Base-by-base conservation (phyloP, 2,329 filamentous ascomycete genomes). In the Sarocladium oryzae region DNA sequence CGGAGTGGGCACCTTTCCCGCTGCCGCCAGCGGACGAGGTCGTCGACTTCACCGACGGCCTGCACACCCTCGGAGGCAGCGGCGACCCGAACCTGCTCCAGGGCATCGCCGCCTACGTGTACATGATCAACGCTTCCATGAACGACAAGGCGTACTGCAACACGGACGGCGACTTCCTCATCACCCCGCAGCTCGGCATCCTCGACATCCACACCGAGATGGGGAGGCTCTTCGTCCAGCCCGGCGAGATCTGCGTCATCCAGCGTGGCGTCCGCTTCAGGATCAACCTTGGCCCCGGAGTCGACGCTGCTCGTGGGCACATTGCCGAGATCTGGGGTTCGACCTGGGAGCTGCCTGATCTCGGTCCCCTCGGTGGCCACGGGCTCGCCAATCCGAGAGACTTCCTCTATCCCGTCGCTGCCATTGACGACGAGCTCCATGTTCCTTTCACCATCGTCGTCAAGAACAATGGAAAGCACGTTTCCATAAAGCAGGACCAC, bases 31-130 rank as follows among this genome's bases (percentile, higher is more conserved):
- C 26, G 24, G 16, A 7, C n/a, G 26, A 15, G 6, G 6, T 11
- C 7, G 38, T 74, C 73, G 49, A 66, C 36, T 41, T 51, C n/a
- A 35, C 74, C 53, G 65, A 66, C 8, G 64, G 66, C 4, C 65
- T 86, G 45, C 78, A 84, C 50, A 69, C 86, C 24, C 73, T 88
- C 15, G 84, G 82, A 2, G 85, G 84, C 6, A 80, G 84, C 0
- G 85, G 85, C n/a, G 82, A 88, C 57, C 82, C 84, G 0, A 82
- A 81, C 1, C 77, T 84, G 67, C 88, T 88, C 63, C 70, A 74
- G 3, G 85, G 86, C 0, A 57, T 89, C 18, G 85, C 82, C 6
- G 86, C 87, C 46, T 77, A 83, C 62, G 79, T 88, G 54, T 89
- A 83, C 60, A 80, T 82, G 2, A 83, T 81, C 2, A 84, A 83